Percentiles rank a stretch among this genome's conserved stretches.
These are phyloP conservation scores for Scytalidium sp. DNA, from an alignment of 2,329 filamentous ascomycete genomes.

Conservation along the genomic window DNA sequence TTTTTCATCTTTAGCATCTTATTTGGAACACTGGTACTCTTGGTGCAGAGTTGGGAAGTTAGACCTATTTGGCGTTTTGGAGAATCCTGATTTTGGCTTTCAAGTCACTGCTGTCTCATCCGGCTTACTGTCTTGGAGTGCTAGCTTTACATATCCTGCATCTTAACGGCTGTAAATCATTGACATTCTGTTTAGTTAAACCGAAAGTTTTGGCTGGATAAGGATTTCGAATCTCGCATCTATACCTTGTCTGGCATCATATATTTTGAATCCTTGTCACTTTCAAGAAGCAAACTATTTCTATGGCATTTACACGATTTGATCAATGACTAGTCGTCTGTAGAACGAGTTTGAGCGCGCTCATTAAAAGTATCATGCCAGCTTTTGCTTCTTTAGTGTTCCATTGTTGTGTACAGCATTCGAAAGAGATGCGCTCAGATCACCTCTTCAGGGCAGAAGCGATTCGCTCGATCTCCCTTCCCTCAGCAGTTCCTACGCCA, in stretches of 20 bases:
- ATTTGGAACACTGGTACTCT: background rate
- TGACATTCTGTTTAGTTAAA: background rate
- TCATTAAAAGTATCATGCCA: no score
- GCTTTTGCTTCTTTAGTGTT: no score
- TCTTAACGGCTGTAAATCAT: background rate
- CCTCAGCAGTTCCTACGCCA: constrained; percentile 62
- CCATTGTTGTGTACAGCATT: no score
- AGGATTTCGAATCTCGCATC: background rate
- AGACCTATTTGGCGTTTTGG: background rate
- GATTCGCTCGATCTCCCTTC: constrained; percentile 78
- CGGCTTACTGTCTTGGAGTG: background rate
- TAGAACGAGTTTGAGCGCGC: no score
- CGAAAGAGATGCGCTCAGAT: constrained; percentile 6
- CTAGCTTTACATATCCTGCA: background rate
- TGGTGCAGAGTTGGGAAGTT: background rate
- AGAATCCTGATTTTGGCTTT: background rate
- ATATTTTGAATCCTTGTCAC: no score
- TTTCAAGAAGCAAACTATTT: no score
- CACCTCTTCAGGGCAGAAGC: constrained; percentile 55
- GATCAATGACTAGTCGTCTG: no score
- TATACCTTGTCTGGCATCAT: background rate
- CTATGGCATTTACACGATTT: no score
- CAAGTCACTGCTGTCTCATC: background rate
- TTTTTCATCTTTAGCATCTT: background rate
- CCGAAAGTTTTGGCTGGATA: background rate